A percentile compares a stretch with the other conserved stretches of the same genome.
Evolutionary conservation across 2,329 filamentous ascomycete species (phyloP).

Genomic region (Leptographium lundbergii): DNA sequence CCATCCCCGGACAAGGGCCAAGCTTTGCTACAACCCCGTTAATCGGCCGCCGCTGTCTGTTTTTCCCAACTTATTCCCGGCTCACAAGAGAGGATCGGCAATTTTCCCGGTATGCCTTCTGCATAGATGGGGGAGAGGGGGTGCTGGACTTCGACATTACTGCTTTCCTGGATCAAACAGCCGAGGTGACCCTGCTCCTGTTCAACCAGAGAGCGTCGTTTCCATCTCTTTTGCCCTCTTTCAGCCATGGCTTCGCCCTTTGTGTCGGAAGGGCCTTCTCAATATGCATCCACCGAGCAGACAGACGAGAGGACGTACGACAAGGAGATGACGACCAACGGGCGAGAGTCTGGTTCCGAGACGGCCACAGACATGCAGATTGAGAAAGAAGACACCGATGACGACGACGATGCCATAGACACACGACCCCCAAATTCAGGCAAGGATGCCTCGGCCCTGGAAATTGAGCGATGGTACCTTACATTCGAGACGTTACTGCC

Average conservation of each 20-base stretch:
- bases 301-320: not conserved
- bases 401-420: not conserved
- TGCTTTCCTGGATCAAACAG: not conserved
- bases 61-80: not conserved
- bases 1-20: not conserved
- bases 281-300: not conserved
- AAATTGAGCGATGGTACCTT: slow-evolving; percentile 27
- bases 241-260: not conserved
- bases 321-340: not conserved
- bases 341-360: not conserved
- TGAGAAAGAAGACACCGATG: not conserved
- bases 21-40: not conserved
- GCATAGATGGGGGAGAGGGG: not conserved
- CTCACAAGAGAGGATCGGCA: not conserved
- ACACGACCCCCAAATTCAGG: not conserved
- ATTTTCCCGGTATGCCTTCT: not conserved
- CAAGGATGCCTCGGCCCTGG: not conserved
- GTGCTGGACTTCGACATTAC: not conserved
- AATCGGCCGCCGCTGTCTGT: not conserved
- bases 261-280: not conserved
- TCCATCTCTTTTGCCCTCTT: not conserved
- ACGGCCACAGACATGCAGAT: not conserved
- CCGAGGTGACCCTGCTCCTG: not conserved
- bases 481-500: slow-evolving; percentile 27
- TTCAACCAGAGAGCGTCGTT: not conserved